Conservation (phyloP, 306 rosid genomes). For the Sophora flavescens region DNA sequence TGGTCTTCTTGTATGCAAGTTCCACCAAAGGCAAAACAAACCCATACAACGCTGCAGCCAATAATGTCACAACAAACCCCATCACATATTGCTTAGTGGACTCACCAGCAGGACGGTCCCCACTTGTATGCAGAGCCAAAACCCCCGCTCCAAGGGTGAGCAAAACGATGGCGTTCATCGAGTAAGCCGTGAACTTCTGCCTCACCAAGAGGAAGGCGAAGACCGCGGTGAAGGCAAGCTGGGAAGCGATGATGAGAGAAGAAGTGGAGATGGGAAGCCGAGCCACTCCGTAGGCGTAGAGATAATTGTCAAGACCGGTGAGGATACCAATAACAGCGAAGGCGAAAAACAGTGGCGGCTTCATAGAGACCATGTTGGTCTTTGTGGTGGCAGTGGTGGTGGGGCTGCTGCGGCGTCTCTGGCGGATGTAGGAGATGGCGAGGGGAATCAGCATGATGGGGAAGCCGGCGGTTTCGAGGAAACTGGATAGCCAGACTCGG, state of each 20-base stretch:
- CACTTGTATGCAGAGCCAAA: constrained; percentile 66
- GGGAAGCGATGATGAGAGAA: constrained; percentile 63
- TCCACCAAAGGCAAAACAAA: constrained; percentile 74
- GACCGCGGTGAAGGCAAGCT: constrained; percentile 73
- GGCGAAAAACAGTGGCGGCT: constrained; percentile 49
- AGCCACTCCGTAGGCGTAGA: constrained; percentile 75
- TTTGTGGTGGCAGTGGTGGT: background rate
- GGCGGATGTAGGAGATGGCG: constrained; percentile 53
- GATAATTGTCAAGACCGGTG: constrained; percentile 72
- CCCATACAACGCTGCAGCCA: constrained; percentile 73
- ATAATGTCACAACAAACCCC: constrained; percentile 71
- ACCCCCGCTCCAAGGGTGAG: constrained; percentile 69
- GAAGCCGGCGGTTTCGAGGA: constrained; percentile 74
- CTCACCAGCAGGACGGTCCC: constrained; percentile 78
- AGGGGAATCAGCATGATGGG: constrained; percentile 72
- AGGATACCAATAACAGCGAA: constrained; percentile 60
- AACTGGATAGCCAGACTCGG: constrained; percentile 75
- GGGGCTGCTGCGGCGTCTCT: background rate
- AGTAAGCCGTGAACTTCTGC: constrained; percentile 68
- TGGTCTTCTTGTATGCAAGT: constrained; percentile 61
- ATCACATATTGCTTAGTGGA: constrained; percentile 52
- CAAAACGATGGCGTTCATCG: constrained; percentile 69
- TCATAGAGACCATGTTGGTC: constrained; percentile 45
- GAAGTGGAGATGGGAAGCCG: constrained; percentile 74
- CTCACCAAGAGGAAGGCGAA: constrained; percentile 58